These are phyloP conservation scores for Prunus yedoensis DNA, from an alignment of 331 rosid species.

Conservation along the genomic window DNA sequence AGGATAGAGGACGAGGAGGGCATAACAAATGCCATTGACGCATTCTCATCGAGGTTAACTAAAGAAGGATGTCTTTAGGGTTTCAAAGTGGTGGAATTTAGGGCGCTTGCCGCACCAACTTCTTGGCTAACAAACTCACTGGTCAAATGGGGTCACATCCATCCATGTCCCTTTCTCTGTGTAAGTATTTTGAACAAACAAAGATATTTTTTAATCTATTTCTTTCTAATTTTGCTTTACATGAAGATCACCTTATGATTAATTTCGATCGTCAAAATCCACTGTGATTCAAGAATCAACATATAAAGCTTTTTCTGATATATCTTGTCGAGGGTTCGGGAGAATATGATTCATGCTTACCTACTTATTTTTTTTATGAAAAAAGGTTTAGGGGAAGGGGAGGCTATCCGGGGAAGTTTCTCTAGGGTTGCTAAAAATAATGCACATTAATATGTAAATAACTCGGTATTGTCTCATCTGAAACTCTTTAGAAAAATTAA, in stretches of 20 bases:
- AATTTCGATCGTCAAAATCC: too few relatives aligned
- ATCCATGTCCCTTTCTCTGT: slow-evolving; percentile 32
- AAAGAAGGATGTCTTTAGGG: slow-evolving; percentile 20
- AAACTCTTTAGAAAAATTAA: neutral
- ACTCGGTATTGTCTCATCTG: neutral
- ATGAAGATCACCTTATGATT: neutral
- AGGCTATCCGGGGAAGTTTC: neutral
- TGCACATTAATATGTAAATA: too few relatives aligned
- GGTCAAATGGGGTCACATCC: slow-evolving; percentile 40
- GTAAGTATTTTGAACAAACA: slow-evolving; percentile 10
- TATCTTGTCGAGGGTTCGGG: neutral
- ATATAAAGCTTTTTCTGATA: too few relatives aligned
- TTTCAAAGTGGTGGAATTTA: slow-evolving; percentile 36
- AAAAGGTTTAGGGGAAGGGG: too few relatives aligned
- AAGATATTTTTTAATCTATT: neutral
- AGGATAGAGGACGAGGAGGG: slow-evolving; percentile 30
- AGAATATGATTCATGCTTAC: neutral
- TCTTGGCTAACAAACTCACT: slow-evolving; percentile 49
- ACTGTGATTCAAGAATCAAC: too few relatives aligned
- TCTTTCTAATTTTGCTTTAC: neutral
- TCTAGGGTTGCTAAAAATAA: neutral
- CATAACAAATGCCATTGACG: slow-evolving; percentile 43
- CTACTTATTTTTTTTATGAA: neutral
- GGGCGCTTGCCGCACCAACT: slow-evolving; percentile 65
- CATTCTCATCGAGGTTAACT: slow-evolving; percentile 12